Conservation (phyloP, 2,329 filamentous ascomycete species). For the Colletotrichum aenigma region DNA sequence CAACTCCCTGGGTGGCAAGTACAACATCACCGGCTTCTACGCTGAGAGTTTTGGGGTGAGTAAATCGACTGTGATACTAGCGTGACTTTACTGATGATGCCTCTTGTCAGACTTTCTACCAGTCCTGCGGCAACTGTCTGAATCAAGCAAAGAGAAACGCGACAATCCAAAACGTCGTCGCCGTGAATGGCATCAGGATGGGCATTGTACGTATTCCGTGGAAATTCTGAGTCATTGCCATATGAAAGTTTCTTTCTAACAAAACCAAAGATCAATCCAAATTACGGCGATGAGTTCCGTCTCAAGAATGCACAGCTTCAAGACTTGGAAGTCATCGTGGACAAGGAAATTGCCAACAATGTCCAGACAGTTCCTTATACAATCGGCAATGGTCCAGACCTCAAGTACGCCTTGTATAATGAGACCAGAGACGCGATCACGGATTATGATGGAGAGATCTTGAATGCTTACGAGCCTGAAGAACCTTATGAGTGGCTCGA, state of each 20-base stretch:
- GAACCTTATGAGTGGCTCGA: constrained; percentile 58
- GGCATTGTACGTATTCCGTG: constrained; percentile 26
- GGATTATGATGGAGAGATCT: constrained; percentile 27
- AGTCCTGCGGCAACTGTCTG: constrained; percentile 31
- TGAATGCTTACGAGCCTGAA: constrained; percentile 27
- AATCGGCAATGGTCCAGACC: constrained; percentile 28
- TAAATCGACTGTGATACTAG: rapidly evolving
- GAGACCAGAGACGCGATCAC: constrained; percentile 28
- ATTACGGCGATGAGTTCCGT: constrained; percentile 31
- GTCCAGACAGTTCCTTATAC: constrained; percentile 29
- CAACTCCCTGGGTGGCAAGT: constrained; percentile 32
- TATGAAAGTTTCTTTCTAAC: background rate
- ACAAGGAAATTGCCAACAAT: constrained; percentile 34
- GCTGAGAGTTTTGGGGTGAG: constrained; percentile 27
- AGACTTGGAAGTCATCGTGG: constrained; percentile 25
- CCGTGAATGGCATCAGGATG: constrained; percentile 24
- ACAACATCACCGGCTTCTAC: constrained; percentile 34
- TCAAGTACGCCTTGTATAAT: constrained; percentile 31
- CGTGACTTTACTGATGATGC: background rate
- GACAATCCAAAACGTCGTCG: constrained; percentile 31
- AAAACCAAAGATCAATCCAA: constrained; percentile 28
- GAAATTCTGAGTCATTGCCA: background rate
- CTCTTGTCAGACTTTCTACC: constrained; percentile 26
- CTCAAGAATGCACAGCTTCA: constrained; percentile 30
- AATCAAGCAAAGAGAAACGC: constrained; percentile 27